Evolutionary conservation across 2,329 filamentous ascomycete genomes (phyloP).

Genomic region (Colletotrichum tropicale): DNA sequence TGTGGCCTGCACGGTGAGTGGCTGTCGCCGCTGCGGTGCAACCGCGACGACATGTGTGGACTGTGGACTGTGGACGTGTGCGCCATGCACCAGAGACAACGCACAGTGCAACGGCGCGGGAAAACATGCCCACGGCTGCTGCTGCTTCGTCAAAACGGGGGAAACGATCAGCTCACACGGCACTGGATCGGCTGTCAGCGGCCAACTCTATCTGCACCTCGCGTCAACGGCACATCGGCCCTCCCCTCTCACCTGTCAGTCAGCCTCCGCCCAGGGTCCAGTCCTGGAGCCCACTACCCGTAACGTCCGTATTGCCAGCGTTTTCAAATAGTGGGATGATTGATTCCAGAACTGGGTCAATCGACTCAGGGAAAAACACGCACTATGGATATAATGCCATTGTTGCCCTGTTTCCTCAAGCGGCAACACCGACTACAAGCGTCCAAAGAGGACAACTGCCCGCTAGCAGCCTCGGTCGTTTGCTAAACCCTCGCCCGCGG

Average conservation of each 20-base stretch:
- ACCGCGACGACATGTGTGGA: background rate
- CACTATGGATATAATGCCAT: background rate
- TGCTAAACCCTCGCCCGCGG: background rate
- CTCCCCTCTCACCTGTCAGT: background rate
- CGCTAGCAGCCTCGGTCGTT: slow-evolving; percentile 13
- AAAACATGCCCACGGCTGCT: background rate
- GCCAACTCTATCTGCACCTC: slow-evolving; percentile 21
- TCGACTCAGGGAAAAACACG: background rate
- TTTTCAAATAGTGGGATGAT: slow-evolving; percentile 10
- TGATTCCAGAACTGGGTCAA: background rate
- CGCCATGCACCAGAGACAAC: background rate
- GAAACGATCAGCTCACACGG: slow-evolving; percentile 15
- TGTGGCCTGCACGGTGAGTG: background rate
- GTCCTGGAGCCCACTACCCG: background rate
- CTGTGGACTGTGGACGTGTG: background rate
- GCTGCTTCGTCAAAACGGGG: background rate
- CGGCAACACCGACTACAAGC: slow-evolving; percentile 9
- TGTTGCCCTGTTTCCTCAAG: slow-evolving; percentile 6
- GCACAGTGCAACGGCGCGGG: slow-evolving; percentile 3
- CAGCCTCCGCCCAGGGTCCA: slow-evolving; percentile 1
- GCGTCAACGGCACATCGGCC: slow-evolving; percentile 12
- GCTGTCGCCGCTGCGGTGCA: background rate
- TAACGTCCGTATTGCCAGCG: background rate
- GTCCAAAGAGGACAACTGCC: background rate
- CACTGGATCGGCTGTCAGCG: slow-evolving; percentile 14